These are phyloP conservation scores for Clarireedia homoeocarpa DNA, from an alignment of 2,329 filamentous ascomycete genomes.

Conservation along the genomic window DNA sequence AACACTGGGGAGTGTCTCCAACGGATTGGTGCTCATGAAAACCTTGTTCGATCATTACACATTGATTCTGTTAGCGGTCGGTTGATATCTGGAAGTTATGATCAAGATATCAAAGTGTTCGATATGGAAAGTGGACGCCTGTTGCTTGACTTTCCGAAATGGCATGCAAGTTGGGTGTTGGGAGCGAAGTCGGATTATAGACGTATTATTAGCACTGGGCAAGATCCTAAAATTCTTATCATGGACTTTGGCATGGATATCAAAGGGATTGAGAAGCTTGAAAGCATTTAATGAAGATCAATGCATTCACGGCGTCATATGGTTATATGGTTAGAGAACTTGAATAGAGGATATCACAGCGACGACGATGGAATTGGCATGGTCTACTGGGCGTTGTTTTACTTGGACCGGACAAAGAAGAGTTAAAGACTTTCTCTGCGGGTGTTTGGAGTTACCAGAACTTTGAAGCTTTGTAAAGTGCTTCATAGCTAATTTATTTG, in stretches of 20 bases:
- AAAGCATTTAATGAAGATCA: not conserved
- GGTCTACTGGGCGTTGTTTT: not conserved
- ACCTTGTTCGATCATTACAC: conserved; percentile 82
- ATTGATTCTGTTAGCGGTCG: conserved; percentile 81
- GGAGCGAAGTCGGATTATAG: conserved; percentile 94
- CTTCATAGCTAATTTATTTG: too few species aligned
- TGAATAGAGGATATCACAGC: not conserved
- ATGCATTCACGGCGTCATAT: not conserved
- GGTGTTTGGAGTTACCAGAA: too few species aligned
- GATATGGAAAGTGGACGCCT: conserved; percentile 74
- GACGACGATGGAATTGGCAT: not conserved
- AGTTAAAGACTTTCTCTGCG: not conserved
- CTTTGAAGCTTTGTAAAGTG: too few species aligned
- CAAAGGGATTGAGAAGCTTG: conserved; percentile 40
- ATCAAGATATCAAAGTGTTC: conserved; percentile 91
- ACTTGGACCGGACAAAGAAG: not conserved
- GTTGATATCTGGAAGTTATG: conserved; percentile 87
- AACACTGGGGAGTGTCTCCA: conserved; percentile 78
- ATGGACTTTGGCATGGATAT: conserved; percentile 77
- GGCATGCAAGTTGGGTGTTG: conserved; percentile 95
- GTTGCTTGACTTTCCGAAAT: conserved; percentile 80
- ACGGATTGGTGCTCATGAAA: conserved; percentile 74
- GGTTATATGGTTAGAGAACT: not conserved
- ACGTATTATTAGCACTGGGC: conserved; percentile 87
- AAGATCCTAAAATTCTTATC: conserved; percentile 85